Base-by-base conservation (phyloP, 1,284 basidiomycete species). In the Marasmius sp. region DNA sequence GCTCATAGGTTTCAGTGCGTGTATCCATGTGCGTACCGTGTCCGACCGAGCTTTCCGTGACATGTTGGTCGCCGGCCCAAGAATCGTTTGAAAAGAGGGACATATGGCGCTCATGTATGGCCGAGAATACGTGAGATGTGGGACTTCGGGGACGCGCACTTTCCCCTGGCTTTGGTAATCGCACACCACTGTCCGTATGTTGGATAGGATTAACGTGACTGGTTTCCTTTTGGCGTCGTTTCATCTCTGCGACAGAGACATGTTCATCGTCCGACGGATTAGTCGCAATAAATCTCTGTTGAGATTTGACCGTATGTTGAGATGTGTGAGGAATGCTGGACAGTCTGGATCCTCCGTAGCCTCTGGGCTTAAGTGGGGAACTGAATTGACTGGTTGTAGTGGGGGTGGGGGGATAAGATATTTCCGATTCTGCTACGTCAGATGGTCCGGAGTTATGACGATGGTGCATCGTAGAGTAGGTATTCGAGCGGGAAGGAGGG, bases 171-270 rank as follows among this genome's bases (percentile, higher is more conserved):
- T 8, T 8, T 1, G 45, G 45, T n/a, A 60, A 45, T 47, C 61
- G 61, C 6, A 59, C 12, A 5, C 61, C 61, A 63, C 61, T 63
- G 36, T 63, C 61, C 7, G 47, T 60, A 53, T 63, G 61, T 33
- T 60, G 49, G 39, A 59, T n/a, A 6, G 61, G 58, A 14, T 18
- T n/a, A 16, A 54, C 52, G 22, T 59, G 34, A 27, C 56, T 34
- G 12, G 56, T 45, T 11, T 59, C 34, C 10, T 60, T 36, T 38
- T 59, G 58, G 4, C 54, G 58, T 33, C 54, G 47, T 18, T 63
- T 62, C 43, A 51, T 20, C 14, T 62, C 53, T n/a, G 57, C 54
- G 9, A 52, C 49, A 47, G 61, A 57, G 16, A 52, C 16, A 20
- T n/a, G 45, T n/a, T 16, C 45, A 37, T 52, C 9, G 14, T 63